Evolutionary conservation across 2,329 filamentous ascomycete species (phyloP), one percentile per base, ranked within the genome.

Genomic region (Lachnellula willkommii): DNA sequence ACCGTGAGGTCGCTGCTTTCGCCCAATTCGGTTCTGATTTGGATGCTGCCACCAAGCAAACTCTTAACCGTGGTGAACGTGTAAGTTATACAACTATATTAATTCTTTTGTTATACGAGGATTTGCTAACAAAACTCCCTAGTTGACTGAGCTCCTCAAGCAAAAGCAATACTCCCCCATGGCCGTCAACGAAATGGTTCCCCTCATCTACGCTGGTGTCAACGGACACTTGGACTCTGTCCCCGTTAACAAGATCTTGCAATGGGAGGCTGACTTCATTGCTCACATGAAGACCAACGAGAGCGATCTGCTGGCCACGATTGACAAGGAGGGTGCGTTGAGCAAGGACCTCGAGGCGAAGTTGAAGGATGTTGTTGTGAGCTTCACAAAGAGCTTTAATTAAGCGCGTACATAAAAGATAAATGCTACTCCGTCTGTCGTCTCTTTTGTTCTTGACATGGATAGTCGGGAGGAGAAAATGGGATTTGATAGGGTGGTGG

Each of bases 1-100:
- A 99, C 87, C 94, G 94, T 94, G 94, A 99, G 80, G 94, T 99
- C 64, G 94, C 94, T 72, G 94, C 94, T 70, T 99, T 99, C 80
- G 93, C 94, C 70, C 94, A 99, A 81, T 99, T 99, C 85, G 94
- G 94, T 88, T 99, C 94, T 74, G 94, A 99, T 84, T 83, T 99
- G 69, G 94, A 99, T 81, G 94, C 94, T 70, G 85, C 94, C 68
- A 99, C 94, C 78, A 97, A 96, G 88, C 94, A 97, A 83, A 97
- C 93, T 63, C 87, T 99, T 68, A 87, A 74, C 82, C 92, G 94
- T 88, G 94, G 94, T 89, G 93, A 97, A 83, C 92, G 94, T 83
- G 87, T 91, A 81, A 82, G 82, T 81, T 55, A 68, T 47, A 32
- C 9, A 32, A 32, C 9, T 45, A 11, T 15, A 4, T 26, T 11